Evolutionary conservation across 1,284 basidiomycete genomes (phyloP), one percentile per base, ranked within the genome.

Genomic region (Anthracocystis panici-leucophaei): DNA sequence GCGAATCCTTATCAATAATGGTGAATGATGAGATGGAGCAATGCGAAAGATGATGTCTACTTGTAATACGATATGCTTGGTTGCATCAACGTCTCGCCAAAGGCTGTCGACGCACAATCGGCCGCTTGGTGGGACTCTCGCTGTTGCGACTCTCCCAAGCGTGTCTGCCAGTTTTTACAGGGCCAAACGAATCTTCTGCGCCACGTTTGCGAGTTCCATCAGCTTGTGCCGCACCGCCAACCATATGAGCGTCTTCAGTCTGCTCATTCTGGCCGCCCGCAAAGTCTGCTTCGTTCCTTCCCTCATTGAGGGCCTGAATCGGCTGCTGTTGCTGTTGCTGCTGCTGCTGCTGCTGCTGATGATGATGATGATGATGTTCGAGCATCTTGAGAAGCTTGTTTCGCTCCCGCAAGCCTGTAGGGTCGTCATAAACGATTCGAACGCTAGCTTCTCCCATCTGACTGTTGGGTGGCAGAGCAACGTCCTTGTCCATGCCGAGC

Each of bases 391-490:
- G 27, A 40, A 81, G 55, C n/a, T 59, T 57, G 8, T 44, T 62
- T 14, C 68, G 66, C 55, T 81, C 75, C 31, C 59, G 60, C 35
- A 64, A 52, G 2, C 70, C 79, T 1, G 71, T 71, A 2, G 77
- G 75, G 48, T 81, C 79, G 50, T 81, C 73, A 49, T 78, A 81
- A n/a, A 76, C 61, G 41, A 81, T 66, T 18, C 71, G 65, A 3
- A 73, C 38, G 29, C 69, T 69, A 20, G 65, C 57, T 21, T 77
- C 69, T 0, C 44, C 42, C 23, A 31, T 54, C 51, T 62, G 71
- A 40, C 58, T 65, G 51, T 35, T 48, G 8, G 49, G 31, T 2
- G 33, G 31, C 27, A 58, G 40, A 5, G 46, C 35, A 8, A 71
- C 21, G 20, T 64, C 64, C 65, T 67, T 71, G 27, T 71, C 74